Conservation (phyloP, 805 yeast genomes). For the Sugiyamaella qingdaonensis region DNA sequence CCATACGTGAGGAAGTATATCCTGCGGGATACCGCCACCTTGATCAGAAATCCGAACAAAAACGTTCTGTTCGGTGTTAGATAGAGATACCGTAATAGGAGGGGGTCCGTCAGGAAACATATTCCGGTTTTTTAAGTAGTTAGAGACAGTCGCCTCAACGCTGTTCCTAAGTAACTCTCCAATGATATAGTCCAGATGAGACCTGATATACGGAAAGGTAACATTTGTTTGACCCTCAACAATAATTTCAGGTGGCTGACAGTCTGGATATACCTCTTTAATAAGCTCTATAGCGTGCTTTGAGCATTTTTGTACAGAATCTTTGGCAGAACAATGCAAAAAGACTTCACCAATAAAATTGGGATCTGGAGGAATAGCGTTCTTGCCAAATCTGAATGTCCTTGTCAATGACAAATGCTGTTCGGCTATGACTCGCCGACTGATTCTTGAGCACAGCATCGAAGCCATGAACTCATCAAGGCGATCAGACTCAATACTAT, state of each 20-base stretch:
- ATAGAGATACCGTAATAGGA: slow-evolving; percentile 73
- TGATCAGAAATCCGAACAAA: slow-evolving; percentile 78
- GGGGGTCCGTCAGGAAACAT: slow-evolving; percentile 28
- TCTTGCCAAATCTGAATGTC: slow-evolving; percentile 45
- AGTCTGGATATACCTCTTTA: slow-evolving; percentile 23
- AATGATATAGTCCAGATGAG: slow-evolving; percentile 79
- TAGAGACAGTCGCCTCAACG: slow-evolving; percentile 69
- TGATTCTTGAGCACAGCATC: slow-evolving; percentile 77
- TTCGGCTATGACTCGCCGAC: slow-evolving; percentile 85
- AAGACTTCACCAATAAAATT: slow-evolving; percentile 69
- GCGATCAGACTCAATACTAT: slow-evolving; percentile 53
- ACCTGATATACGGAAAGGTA: slow-evolving; percentile 75
- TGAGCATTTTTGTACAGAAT: slow-evolving; percentile 57
- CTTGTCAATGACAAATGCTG: slow-evolving; percentile 81
- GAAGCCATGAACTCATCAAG: slow-evolving; percentile 73
- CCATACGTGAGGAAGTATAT: slow-evolving; percentile 66
- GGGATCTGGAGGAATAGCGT: slow-evolving; percentile 38
- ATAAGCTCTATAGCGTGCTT: slow-evolving; percentile 49
- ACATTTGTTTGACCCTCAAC: slow-evolving; percentile 64
- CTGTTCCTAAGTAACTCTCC: slow-evolving; percentile 88
- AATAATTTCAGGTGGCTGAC: slow-evolving; percentile 64
- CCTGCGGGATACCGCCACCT: slow-evolving; percentile 79
- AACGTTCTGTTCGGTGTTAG: slow-evolving; percentile 61
- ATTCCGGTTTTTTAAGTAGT: slow-evolving; percentile 33
- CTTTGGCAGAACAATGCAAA: slow-evolving; percentile 68